A percentile compares a stretch with the other conserved stretches of the same genome.
phyloP scores from a whole-genome alignment of 2,329 filamentous ascomycete genomes.

The Ophiostoma angusticollis region DNA sequence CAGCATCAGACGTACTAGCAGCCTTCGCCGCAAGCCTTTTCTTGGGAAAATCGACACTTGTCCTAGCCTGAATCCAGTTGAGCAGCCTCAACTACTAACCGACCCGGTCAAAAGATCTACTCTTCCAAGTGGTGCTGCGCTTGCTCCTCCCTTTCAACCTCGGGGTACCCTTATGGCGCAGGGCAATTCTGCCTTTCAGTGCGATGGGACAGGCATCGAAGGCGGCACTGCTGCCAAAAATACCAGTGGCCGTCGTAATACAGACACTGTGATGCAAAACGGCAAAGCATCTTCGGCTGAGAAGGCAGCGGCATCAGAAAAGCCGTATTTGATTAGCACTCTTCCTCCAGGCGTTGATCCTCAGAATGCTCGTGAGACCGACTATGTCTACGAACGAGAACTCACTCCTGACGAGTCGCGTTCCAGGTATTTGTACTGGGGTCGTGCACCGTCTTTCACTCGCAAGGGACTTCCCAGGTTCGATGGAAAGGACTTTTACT shows the following conservation, averaged over 20 bases:
- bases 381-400: slow-evolving; percentile 43
- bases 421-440: slow-evolving; percentile 49
- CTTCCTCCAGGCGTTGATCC: slow-evolving; percentile 32
- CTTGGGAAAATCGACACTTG: slow-evolving; percentile 12
- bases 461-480: slow-evolving; percentile 47
- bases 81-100: slow-evolving; percentile 16
- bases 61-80: slow-evolving; percentile 19
- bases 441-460: slow-evolving; percentile 36
- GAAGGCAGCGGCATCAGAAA: slow-evolving; percentile 10
- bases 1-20: slow-evolving; percentile 11
- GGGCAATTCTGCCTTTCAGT: background rate
- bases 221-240: background rate
- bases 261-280: slow-evolving; percentile 2
- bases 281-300: slow-evolving; percentile 10
- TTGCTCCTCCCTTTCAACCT: slow-evolving; percentile 37
- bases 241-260: background rate
- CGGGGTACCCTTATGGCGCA: slow-evolving; percentile 14
- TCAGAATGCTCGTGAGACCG: slow-evolving; percentile 29
- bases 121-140: slow-evolving; percentile 33
- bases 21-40: slow-evolving; percentile 9
- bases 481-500: slow-evolving; percentile 53
- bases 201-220: slow-evolving; percentile 4
- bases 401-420: slow-evolving; percentile 46
- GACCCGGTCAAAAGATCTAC: slow-evolving; percentile 23
- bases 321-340: slow-evolving; percentile 43